Conservation (phyloP, 2,329 filamentous ascomycete species). For the Botrytis hyacinthi region DNA sequence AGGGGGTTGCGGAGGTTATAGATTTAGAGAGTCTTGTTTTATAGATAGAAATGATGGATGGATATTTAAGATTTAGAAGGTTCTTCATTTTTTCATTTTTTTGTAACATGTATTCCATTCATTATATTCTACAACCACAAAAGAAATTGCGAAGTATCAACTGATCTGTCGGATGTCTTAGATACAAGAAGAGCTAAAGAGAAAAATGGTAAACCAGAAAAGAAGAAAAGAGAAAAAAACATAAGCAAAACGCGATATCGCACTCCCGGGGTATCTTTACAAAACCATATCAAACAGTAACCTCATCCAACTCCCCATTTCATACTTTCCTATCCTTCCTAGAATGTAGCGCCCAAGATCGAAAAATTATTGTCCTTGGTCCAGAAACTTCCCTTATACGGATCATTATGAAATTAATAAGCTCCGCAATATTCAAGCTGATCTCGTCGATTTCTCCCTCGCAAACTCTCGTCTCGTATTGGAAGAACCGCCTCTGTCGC, state of each 20-base stretch:
- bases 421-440: background rate
- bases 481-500: background rate
- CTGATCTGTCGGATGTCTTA: background rate
- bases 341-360: too few species aligned
- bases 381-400: background rate
- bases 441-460: background rate
- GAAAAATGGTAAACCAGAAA: background rate
- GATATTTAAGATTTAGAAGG: background rate
- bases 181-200: background rate
- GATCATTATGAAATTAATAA: background rate
- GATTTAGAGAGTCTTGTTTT: background rate
- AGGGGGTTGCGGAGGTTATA: constrained; percentile 32
- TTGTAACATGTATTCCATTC: background rate
- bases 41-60: background rate
- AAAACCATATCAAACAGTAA: background rate
- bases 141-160: too few species aligned
- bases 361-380: too few species aligned
- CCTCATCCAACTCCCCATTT: background rate
- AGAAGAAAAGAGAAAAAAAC: background rate
- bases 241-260: background rate
- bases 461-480: background rate
- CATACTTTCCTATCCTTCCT: background rate
- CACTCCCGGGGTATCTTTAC: background rate
- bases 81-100: background rate
- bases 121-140: constrained; percentile 2